Evolutionary conservation across 2,329 filamentous ascomycete genomes (phyloP).

Genomic region (Fusarium nodosum): DNA sequence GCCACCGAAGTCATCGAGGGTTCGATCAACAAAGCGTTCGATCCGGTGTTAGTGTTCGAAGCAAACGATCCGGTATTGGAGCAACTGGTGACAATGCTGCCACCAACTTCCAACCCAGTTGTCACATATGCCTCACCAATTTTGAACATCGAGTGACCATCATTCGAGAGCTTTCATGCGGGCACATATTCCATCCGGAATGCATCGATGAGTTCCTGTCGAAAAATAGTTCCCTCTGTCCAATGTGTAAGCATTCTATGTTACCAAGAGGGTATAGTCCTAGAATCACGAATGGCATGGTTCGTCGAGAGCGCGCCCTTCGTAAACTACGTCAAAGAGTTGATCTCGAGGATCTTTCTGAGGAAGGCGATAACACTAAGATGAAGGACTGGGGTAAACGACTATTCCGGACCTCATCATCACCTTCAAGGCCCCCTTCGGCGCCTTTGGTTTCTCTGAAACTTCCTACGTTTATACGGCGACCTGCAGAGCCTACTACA

Average conservation of each 20-base stretch:
- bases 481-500: conserved; percentile 16
- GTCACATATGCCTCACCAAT: conserved; percentile 90
- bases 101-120: conserved; percentile 80
- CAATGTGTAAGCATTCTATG: conserved; percentile 88
- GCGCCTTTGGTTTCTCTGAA: conserved; percentile 50
- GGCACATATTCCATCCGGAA: conserved; percentile 92
- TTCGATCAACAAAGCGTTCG: conserved; percentile 50
- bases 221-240: conserved; percentile 86
- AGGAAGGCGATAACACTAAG: conserved; percentile 54
- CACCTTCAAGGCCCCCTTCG: conserved; percentile 30
- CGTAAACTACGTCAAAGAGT: conserved; percentile 70
- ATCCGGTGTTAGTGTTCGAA: conserved; percentile 53
- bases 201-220: conserved; percentile 90
- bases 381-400: conserved; percentile 55
- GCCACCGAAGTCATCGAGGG: conserved; percentile 51
- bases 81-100: conserved; percentile 57
- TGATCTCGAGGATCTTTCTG: conserved; percentile 57
- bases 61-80: conserved; percentile 56
- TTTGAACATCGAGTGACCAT: conserved; percentile 77
- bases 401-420: conserved; percentile 51
- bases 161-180: conserved; percentile 88
- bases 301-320: conserved; percentile 81
- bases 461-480: conserved; percentile 34
- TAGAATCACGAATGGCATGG: conserved; percentile 86
- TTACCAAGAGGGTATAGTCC: conserved; percentile 77